phyloP scores from a whole-genome alignment of 1,284 basidiomycete species.

The Pascua guehoae region DNA sequence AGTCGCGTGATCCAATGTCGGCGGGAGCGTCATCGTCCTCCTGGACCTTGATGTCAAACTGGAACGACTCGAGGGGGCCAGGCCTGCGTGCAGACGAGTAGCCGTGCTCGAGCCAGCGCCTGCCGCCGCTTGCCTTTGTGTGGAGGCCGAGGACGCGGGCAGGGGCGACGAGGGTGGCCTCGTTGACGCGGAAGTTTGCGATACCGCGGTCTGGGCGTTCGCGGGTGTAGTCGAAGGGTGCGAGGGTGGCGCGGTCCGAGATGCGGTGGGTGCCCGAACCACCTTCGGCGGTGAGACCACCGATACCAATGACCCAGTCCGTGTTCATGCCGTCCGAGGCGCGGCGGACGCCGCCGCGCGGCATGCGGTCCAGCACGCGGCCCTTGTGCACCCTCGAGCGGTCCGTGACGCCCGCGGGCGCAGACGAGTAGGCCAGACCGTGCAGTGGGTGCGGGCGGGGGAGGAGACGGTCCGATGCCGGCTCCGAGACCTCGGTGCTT shows the following conservation, averaged over 20 bases:
- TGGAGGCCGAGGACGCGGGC: conserved; percentile 33
- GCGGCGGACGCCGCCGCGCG: conserved; percentile 22
- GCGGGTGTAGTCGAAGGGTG: conserved; percentile 32
- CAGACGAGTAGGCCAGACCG: conserved; percentile 40
- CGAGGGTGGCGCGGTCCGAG: conserved; percentile 9
- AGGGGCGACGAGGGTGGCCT: conserved; percentile 25
- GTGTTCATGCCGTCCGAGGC: conserved; percentile 24
- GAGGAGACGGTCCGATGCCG: conserved; percentile 17
- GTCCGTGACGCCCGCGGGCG: conserved; percentile 14
- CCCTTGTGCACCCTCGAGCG: conserved; percentile 14
- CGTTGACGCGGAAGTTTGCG: conserved; percentile 29
- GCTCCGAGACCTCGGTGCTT: conserved; percentile 8
- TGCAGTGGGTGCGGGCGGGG: conserved; percentile 31
- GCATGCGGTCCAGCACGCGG: conserved; percentile 16
- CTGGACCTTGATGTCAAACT: conserved; percentile 34
- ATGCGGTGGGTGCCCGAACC: conserved; percentile 10
- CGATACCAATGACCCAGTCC: conserved; percentile 40
- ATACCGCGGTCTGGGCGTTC: conserved; percentile 21
- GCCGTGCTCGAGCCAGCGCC: conserved; percentile 4
- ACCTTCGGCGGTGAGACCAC: conserved; percentile 35
- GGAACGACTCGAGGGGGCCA: conserved; percentile 35
- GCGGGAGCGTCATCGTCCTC: conserved; percentile 8
- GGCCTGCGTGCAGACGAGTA: conserved; percentile 17
- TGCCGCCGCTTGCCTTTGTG: conserved; percentile 1
- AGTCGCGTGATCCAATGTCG: background rate